These are phyloP conservation scores for Rosellinia necatrix DNA, from an alignment of 2,329 filamentous ascomycete species.

Conservation along the genomic window DNA sequence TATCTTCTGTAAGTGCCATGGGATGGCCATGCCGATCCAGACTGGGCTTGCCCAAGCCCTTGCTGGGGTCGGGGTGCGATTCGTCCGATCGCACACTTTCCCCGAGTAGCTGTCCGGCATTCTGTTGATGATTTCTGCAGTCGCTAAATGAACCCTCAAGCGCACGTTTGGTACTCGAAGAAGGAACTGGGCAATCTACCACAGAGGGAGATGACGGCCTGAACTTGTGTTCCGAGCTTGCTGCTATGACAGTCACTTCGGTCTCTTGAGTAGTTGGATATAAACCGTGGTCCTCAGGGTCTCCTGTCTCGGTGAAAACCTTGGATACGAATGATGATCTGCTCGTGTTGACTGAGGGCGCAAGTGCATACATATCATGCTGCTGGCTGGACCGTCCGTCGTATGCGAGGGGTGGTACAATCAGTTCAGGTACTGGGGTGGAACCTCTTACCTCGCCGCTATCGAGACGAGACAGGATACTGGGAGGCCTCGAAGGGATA, in stretches of 20 bases:
- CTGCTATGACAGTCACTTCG: conserved; percentile 43
- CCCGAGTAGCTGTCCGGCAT: conserved; percentile 8
- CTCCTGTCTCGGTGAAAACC: conserved; percentile 42
- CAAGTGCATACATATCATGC: conserved; percentile 23
- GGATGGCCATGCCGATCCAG: background rate
- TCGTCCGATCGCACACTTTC: conserved; percentile 6
- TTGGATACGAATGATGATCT: conserved; percentile 39
- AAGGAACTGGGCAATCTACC: conserved; percentile 31
- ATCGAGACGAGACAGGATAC: conserved; percentile 34
- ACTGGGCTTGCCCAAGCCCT: conserved; percentile 7
- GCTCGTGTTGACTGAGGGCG: conserved; percentile 41
- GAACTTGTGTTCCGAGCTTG: conserved; percentile 32
- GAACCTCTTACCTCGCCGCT: conserved; percentile 28
- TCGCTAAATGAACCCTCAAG: conserved; percentile 29
- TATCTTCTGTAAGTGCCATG: background rate
- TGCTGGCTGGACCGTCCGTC: conserved; percentile 11
- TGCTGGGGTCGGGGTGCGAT: conserved; percentile 22
- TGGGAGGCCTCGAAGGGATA: conserved; percentile 25
- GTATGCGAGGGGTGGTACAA: conserved; percentile 12
- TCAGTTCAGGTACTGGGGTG: conserved; percentile 28
- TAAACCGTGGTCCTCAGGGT: conserved; percentile 18
- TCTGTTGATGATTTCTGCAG: conserved; percentile 18
- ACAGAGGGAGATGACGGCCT: conserved; percentile 26
- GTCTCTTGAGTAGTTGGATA: conserved; percentile 37
- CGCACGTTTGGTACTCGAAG: conserved; percentile 35